Evolutionary conservation across 108 stramenopile genomes (phyloP).

Genomic region (Nitzschia sp.): DNA sequence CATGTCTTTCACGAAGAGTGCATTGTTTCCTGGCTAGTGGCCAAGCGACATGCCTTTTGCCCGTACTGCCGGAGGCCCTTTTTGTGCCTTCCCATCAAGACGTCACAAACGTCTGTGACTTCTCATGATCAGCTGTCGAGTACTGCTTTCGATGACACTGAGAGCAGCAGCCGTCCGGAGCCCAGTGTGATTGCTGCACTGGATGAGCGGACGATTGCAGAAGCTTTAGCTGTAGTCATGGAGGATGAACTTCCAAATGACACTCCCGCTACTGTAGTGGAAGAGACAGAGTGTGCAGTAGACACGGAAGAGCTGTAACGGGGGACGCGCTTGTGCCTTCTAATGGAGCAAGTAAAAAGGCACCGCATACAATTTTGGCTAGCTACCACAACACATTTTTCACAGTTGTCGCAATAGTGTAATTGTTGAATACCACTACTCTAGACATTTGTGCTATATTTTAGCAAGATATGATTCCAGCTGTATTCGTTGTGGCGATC

Average conservation of each 20-base stretch:
- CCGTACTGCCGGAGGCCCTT: slow-evolving; percentile 24
- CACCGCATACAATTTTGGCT: too few relatives aligned
- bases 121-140: slow-evolving; percentile 1
- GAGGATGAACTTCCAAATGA: too few relatives aligned
- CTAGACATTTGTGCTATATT: slow-evolving; percentile 9
- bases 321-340: too few relatives aligned
- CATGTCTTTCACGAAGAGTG: slow-evolving; percentile 30
- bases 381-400: too few relatives aligned
- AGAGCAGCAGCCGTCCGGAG: slow-evolving; percentile 2
- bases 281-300: neutral
- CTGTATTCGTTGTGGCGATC: slow-evolving; percentile 4
- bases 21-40: slow-evolving; percentile 22
- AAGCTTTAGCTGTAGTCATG: neutral
- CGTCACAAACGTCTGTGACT: neutral
- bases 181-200: neutral
- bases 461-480: slow-evolving; percentile 4
- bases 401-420: too few relatives aligned
- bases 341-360: too few relatives aligned
- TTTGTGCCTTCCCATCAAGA: neutral
- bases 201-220: neutral
- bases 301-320: neutral
- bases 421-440: too few relatives aligned
- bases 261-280: too few relatives aligned
- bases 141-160: neutral
- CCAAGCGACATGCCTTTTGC: slow-evolving; percentile 7